Base-by-base conservation (phyloP, 768 basidiomycete species). In the Hirschioporus abietinus region DNA sequence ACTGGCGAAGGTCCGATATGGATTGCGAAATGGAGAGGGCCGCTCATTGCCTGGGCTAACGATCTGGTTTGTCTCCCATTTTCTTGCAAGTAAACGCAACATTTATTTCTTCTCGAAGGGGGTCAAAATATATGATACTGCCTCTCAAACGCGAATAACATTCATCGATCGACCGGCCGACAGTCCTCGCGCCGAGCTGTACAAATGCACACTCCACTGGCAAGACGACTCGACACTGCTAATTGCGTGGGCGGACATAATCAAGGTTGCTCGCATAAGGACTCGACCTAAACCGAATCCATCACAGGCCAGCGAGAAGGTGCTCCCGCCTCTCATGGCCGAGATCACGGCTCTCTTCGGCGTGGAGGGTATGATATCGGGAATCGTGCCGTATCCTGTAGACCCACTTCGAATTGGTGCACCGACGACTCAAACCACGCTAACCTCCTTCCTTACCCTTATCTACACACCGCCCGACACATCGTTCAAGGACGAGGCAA, bases 11-110 rank as follows among this genome's bases (percentile, higher is more conserved):
- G 96, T 12, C 93, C 97, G 0, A 93, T 99, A 64, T 98, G 95
- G 95, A 88, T 89, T 64, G 87, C 89, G 10, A 84, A 90, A 66
- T 99, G 97, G 97, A 81, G 87, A 72, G 89, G 88, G 1, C 84
- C 84, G 62, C 80, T 97, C 34, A 94, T 98, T 70, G 95, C 95
- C 0, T 99, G 97, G 97, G 94, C 96, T 2, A 97, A 95, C 70
- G 97, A 99, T 74, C 71, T 88, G 58, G 94, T 95, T 69, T 73
- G 88, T 76, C 35, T n/a, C 42, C 23, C 26, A 20, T 24, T 30
- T 65, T 57, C 26, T 58, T 1, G 12, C 42, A 52, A 20, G 20
- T 52, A 52, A 35, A 23, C 1, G 9, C 66, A 57, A 15, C 58
- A n/a, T 66, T 23, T 65, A 26, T 61, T 15, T 68, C 17, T 63